Evolutionary conservation across 257 asterid species (phyloP).

Genomic region (Solanum megistacrolobum): DNA sequence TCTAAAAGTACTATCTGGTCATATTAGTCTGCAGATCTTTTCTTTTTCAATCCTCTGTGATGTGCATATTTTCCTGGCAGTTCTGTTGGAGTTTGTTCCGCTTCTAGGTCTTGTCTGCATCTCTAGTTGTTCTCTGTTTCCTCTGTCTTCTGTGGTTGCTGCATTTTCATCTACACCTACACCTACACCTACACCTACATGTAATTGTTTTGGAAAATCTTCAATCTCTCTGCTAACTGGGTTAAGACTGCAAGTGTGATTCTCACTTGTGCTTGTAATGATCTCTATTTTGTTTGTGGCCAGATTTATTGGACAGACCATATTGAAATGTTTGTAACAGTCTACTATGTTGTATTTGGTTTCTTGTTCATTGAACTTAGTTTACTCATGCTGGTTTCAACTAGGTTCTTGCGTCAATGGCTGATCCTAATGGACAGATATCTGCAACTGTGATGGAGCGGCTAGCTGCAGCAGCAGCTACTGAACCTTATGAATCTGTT

Average conservation of each 20-base stretch:
- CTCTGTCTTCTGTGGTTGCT: background rate
- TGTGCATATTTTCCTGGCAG: background rate
- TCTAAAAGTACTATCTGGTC: background rate
- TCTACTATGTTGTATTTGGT: background rate
- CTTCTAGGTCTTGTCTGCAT: conserved; percentile 1
- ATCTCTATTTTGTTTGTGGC: background rate
- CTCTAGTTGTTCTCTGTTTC: background rate
- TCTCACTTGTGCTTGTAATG: background rate
- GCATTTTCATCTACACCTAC: background rate
- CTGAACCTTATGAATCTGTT: conserved; percentile 95
- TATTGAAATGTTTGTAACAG: background rate
- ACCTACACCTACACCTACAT: no score
- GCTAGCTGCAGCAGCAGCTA: conserved; percentile 89
- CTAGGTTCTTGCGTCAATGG: conserved; percentile 88
- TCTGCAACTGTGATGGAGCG: conserved; percentile 83
- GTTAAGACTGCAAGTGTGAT: background rate
- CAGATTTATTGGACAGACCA: background rate
- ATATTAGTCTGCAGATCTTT: background rate
- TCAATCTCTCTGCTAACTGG: background rate
- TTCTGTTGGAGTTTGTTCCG: conserved; percentile 5
- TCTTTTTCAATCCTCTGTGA: background rate
- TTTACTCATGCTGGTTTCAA: conserved; percentile 4
- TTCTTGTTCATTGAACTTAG: conserved; percentile 3
- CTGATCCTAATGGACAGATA: conserved; percentile 83
- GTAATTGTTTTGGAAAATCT: background rate